Evolutionary conservation across 345 rosid species (phyloP), one percentile per base, ranked within the genome.

Genomic region (Heritiera littoralis): DNA sequence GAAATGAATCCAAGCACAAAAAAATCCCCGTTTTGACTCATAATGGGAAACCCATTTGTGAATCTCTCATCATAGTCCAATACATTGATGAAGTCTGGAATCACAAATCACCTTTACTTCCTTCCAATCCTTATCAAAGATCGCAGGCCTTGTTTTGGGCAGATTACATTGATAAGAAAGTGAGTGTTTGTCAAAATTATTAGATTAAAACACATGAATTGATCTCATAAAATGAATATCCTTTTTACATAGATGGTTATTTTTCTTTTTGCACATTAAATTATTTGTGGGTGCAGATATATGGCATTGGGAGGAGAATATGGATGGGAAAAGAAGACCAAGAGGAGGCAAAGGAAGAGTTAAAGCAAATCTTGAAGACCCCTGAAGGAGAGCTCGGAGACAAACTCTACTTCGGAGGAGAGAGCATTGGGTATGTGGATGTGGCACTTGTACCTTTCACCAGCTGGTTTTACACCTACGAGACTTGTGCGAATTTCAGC

Each of bases 401-500:
- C 28, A 67, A 67, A 51, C 46, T 45, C 51, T 67, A 40, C 30
- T 67, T 66, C 9, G 71, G 71, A 2, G 71, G n/a, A 43, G 71
- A 66, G n/a, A 66, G 20, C 9, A 35, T 66, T 67, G 72, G 72
- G 11, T 67, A 38, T 67, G 72, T 67, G 51, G 72, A 67, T 41
- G 72, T 67, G 49, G 46, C 72, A 45, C 72, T 74, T n/a, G 78
- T 83, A 9, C 80, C 83, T 2, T 41, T 72, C 66, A 45, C 65
- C 28, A 18, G n/a, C 23, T 83, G 82, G 85, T 80, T 83, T 75
- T 74, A 66, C 41, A 77, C 84, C 6, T 60, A 7, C 41, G 87
- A 85, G 81, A 81, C 52, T 15, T 78, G 32, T 12, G 87, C 78
- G 0, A 76, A 80, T 38, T 87, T 87, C 71, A 61, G 73, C 64